Evolutionary conservation across 1,139 yeast species (phyloP).

Genomic region (Lizanozyma gosingica): DNA sequence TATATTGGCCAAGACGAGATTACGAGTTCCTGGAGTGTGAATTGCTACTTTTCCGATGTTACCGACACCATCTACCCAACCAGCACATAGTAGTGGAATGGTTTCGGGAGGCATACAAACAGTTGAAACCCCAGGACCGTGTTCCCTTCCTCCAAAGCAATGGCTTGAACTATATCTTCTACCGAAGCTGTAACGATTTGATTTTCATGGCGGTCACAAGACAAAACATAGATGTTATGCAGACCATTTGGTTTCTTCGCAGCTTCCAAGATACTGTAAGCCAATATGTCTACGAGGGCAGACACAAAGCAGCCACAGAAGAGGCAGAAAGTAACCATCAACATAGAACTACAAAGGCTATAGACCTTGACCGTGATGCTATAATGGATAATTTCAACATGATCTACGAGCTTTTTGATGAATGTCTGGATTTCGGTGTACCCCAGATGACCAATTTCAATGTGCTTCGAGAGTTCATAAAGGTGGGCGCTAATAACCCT

Average conservation of each 20-base stretch:
- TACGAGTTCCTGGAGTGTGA: constrained; percentile 24
- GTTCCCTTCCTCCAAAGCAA: constrained; percentile 22
- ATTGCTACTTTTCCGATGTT: constrained; percentile 27
- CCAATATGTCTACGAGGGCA: constrained; percentile 1
- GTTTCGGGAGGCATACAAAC: constrained; percentile 19
- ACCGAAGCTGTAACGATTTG: constrained; percentile 22
- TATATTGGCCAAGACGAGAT: constrained; percentile 25
- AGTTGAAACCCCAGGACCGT: constrained; percentile 14
- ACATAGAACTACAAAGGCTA: constrained; percentile 8
- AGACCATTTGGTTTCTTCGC: constrained; percentile 27
- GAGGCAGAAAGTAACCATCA: constrained; percentile 6
- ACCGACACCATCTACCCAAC: constrained; percentile 24
- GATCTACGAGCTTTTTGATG: constrained; percentile 35
- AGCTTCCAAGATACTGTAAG: constrained; percentile 15
- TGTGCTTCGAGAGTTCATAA: constrained; percentile 36
- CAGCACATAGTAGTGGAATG: constrained; percentile 15
- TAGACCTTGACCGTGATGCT: constrained; percentile 12
- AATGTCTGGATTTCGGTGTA: constrained; percentile 38
- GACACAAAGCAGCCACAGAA: constrained; percentile 1
- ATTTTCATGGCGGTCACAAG: constrained; percentile 23
- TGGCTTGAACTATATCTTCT: constrained; percentile 25
- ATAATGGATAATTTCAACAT: constrained; percentile 32
- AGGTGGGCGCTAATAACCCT: constrained; percentile 24
- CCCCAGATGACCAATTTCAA: constrained; percentile 37
- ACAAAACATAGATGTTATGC: constrained; percentile 33